These are phyloP conservation scores for Pichia sp. DNA, from an alignment of 1,139 yeast species.

Conservation along the genomic window DNA sequence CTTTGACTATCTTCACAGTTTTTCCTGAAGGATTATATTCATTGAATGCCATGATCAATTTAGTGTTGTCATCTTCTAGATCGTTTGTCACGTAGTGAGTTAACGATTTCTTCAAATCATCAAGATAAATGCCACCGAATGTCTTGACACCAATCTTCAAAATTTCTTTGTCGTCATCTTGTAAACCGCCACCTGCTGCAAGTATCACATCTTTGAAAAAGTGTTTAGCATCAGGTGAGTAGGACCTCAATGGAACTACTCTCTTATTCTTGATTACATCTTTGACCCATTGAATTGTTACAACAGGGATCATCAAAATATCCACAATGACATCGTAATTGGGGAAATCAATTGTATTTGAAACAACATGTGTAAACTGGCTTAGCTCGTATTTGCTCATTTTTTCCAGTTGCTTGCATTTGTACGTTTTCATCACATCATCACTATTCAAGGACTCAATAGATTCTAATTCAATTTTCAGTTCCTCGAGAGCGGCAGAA, in stretches of 20 bases:
- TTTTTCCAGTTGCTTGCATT: slow-evolving; percentile 17
- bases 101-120: slow-evolving; percentile 61
- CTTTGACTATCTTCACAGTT: slow-evolving; percentile 58
- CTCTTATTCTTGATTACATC: slow-evolving; percentile 45
- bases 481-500: neutral
- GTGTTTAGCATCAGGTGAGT: slow-evolving; percentile 66
- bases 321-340: slow-evolving; percentile 47
- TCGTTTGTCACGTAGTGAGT: slow-evolving; percentile 74
- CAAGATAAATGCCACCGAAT: slow-evolving; percentile 70
- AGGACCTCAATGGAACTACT: slow-evolving; percentile 47
- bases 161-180: slow-evolving; percentile 54
- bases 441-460: slow-evolving; percentile 2
- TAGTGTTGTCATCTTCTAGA: slow-evolving; percentile 43
- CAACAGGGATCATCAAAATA: slow-evolving; percentile 62
- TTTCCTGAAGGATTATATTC: slow-evolving; percentile 33
- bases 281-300: slow-evolving; percentile 59
- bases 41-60: slow-evolving; percentile 37
- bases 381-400: slow-evolving; percentile 22
- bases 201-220: slow-evolving; percentile 60
- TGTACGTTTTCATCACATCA: slow-evolving; percentile 10
- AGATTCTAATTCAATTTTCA: slow-evolving; percentile 8
- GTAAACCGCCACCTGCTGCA: slow-evolving; percentile 54
- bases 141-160: slow-evolving; percentile 51
- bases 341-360: slow-evolving; percentile 51
- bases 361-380: slow-evolving; percentile 50